Base-by-base conservation (phyloP, 352 stramenopile genomes). In the Phytopythium montanum region DNA sequence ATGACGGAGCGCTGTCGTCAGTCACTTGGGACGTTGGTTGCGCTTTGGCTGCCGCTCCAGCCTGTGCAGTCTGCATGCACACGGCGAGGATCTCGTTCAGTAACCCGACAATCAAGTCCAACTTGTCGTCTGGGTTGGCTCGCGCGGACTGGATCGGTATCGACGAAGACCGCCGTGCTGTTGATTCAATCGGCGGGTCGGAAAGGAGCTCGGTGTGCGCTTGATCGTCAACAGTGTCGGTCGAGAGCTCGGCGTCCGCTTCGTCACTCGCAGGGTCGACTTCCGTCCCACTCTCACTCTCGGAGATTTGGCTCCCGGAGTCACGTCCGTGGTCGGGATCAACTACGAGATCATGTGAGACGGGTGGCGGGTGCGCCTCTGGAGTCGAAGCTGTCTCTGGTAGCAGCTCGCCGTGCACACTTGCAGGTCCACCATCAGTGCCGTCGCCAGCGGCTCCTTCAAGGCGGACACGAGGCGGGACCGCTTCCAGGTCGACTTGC, bases 1-100 rank as follows among this genome's bases (percentile, higher is more conserved):
- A 2, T 21, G 39, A 48, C 36, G 45, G 42, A 21, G 23, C 18
- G 21, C 50, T 41, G 19, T 25, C 31, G 10, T 29, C 39, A 10
- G 21, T 19, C 16, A 34, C 29, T 18, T 59, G 50, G 19, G 33
- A 25, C 29, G 51, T 29, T 21, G 50, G 5, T 14, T 44, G 33
- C 23, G 51, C 12, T 56, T 9, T 34, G 16, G 19, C 3, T 19
- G 8, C n/a, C 21, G 23, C 31, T 45, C 7, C 19, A 29, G n/a
- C 19, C 6, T 18, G 16, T 21, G 33, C 25, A 12, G 14, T 56
- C 10, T 26, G 33, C n/a, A 31, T 26, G 18, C 51, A 56, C 8
- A 56, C 51, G n/a, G 60, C 56, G 23, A 69, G 66, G 44, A 81
- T 76, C n/a, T 81, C 72, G 10, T 42, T 64, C 33, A 81, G 62